Base-by-base conservation (phyloP, 805 yeast genomes). In the Metschnikowia kofuensis region DNA sequence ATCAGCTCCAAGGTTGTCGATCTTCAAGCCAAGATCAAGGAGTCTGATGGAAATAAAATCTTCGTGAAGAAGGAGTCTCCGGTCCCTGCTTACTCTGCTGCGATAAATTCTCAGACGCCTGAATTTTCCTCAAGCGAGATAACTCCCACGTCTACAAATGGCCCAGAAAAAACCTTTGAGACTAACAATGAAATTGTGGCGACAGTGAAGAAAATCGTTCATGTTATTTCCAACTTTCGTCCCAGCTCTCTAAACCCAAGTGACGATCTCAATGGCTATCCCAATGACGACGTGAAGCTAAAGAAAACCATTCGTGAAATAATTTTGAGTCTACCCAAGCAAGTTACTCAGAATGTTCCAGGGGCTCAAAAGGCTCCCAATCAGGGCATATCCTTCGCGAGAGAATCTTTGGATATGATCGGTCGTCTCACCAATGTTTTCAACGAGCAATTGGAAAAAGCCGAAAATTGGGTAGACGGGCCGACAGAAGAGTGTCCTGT, bases 381-480 rank as follows among this genome's bases (percentile, higher is more conserved):
- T 21, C 82, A 85, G 53, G 87, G 89, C 1, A 69, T 94, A 27
- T 77, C 87, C 6, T 74, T 92, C 51, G 97, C 98, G 0, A 85
- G 86, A 55, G 99, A 94, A 65, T 85, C 96, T 0, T 70, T 92
- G 42, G 94, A 87, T 38, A 87, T 91, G 89, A 85, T 92, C 35
- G 78, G 84, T 37, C 86, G 87, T 49, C 84, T 92, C 15, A 89
- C 90, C 55, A 78, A 77, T 44, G 91, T 91, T 7, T 89, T 95
- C 57, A 92, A 87, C 62, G 91, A 87, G 41, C 90, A 90, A 44
- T 72, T 92, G 46, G 84, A 81, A 42, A 83, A 84, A 55, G 97
- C 97, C 1, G 97, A 94, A 64, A 72, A 76, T 26, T 92, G 97
- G 97, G 79, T 82, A 5, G 67, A 75, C 57, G 65, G 78, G 55